phyloP scores from a whole-genome alignment of 108 stramenopile genomes.

The Skeletonema potamos region DNA sequence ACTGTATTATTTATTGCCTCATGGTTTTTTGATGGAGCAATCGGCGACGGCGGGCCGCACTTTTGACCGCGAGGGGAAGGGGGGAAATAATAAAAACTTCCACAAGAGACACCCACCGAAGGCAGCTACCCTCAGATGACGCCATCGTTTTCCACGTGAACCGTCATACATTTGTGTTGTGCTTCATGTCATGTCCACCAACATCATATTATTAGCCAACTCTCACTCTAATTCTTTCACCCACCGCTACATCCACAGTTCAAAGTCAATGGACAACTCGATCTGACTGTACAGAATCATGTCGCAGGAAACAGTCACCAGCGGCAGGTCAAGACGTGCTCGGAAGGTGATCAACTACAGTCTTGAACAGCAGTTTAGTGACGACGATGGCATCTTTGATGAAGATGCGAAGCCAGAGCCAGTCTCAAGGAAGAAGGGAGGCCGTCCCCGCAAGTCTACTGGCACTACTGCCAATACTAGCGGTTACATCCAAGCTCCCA shows the following conservation, averaged over 20 bases:
- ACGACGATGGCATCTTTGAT: conserved; percentile 73
- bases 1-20: not conserved
- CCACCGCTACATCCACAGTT: not conserved
- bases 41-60: not conserved
- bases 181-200: not conserved
- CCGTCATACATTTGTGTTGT: too few species aligned
- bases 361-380: conserved; percentile 82
- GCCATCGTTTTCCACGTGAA: not conserved
- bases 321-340: conserved; percentile 34
- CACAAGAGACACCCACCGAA: not conserved
- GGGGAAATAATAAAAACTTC: not conserved
- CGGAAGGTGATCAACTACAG: conserved; percentile 71
- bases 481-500: not conserved
- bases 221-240: not conserved
- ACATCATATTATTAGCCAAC: not conserved
- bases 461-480: not conserved
- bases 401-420: conserved; percentile 49
- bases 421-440: conserved; percentile 7
- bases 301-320: not conserved
- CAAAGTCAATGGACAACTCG: not conserved
- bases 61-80: not conserved
- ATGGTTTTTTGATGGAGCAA: not conserved
- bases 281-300: not conserved
- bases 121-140: not conserved
- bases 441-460: conserved; percentile 23